A percentile compares a stretch with the other conserved stretches of the same genome.
Evolutionary conservation across 2,329 filamentous ascomycete species (phyloP).

Genomic region (Diaporthe ilicicola): DNA sequence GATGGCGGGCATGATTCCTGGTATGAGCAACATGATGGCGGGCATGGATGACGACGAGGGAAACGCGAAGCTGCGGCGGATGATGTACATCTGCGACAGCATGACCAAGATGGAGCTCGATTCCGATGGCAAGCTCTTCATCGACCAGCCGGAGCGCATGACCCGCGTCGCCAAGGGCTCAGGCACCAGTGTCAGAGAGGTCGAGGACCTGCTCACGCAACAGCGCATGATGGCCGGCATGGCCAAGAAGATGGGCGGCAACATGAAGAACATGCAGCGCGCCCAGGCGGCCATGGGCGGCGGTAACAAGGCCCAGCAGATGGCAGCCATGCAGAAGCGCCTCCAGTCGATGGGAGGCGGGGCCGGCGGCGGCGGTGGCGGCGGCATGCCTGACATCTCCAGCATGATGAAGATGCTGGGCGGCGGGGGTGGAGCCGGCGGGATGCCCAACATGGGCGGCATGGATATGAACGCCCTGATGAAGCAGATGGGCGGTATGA

Average conservation of each 20-base stretch:
- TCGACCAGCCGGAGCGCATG: conserved; percentile 92
- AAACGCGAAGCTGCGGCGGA: conserved; percentile 90
- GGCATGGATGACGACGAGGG: conserved; percentile 98
- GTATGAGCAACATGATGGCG: conserved; percentile 91
- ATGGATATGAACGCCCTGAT: conserved; percentile 43
- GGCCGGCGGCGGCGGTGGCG: conserved; percentile 60
- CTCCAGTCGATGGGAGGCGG: conserved; percentile 90
- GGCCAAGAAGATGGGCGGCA: conserved; percentile 98
- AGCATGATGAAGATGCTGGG: conserved; percentile 93
- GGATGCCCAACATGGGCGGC: conserved; percentile 73
- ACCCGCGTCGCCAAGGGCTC: conserved; percentile 89
- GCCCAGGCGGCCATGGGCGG: conserved; percentile 92
- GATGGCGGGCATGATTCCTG: conserved; percentile 98
- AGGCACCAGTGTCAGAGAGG: conserved; percentile 89
- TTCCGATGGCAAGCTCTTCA: conserved; percentile 91
- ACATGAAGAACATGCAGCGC: conserved; percentile 97
- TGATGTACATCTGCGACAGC: conserved; percentile 98
- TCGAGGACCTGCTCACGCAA: conserved; percentile 96
- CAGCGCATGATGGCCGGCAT: conserved; percentile 99
- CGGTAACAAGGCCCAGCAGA: conserved; percentile 89
- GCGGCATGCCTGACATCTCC: conserved; percentile 82
- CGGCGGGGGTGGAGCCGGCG: conserved; percentile 72
- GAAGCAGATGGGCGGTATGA: conserved; percentile 35
- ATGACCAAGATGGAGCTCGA: conserved; percentile 98
- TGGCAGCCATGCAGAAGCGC: conserved; percentile 97